These are phyloP conservation scores for Dictyostelium purpureum DNA, from an alignment of 78 protist genomes.

Conservation along the genomic window DNA sequence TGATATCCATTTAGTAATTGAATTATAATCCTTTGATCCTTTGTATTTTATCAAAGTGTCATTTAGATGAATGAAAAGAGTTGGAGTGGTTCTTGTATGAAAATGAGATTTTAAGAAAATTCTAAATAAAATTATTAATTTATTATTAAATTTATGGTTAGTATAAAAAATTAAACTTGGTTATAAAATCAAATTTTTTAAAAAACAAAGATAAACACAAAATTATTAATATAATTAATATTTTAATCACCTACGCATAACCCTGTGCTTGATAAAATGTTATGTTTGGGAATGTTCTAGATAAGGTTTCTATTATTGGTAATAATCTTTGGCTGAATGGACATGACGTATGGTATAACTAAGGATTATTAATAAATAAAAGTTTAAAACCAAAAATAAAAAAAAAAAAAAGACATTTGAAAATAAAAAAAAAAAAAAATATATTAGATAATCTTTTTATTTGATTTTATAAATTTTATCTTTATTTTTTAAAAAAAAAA, in stretches of 20 bases:
- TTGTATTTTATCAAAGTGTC: neutral
- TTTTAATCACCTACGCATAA: neutral
- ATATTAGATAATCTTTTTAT: neutral
- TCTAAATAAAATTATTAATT: neutral
- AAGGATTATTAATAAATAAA: neutral
- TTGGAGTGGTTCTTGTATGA: conserved; percentile 13
- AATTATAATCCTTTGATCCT: neutral
- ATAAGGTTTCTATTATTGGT: conserved; percentile 17
- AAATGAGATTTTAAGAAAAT: neutral
- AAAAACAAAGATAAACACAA: neutral
- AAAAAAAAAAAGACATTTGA: too few relatives aligned
- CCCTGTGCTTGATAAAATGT: conserved; percentile 30
- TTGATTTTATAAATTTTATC: neutral
- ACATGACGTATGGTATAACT: conserved; percentile 31
- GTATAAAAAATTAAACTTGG: neutral
- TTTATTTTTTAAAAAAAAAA: neutral
- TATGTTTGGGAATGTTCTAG: conserved; percentile 44
- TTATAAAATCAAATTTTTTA: neutral
- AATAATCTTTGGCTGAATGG: conserved; percentile 7
- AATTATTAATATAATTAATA: too few relatives aligned
- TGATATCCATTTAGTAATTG: neutral
- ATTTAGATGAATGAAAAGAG: neutral
- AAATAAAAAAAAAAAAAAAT: neutral
- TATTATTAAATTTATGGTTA: neutral
- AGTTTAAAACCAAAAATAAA: too few relatives aligned